Evolutionary conservation across 192 early-diverging fungal species (phyloP), one percentile per base, ranked within the genome.

Genomic region (Spizellomyces punctatus): DNA sequence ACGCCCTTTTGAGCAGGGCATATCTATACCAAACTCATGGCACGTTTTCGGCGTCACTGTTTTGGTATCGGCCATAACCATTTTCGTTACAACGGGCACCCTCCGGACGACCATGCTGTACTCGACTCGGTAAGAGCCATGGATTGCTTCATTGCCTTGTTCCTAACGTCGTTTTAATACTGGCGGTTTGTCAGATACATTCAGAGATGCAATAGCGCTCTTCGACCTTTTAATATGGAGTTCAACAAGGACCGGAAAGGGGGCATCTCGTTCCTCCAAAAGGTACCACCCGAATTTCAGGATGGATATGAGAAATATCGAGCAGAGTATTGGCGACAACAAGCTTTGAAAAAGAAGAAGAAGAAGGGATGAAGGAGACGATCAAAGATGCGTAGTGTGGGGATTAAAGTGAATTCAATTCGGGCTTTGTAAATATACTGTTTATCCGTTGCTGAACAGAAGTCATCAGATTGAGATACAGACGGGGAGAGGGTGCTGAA

Each of bases 161-260:
- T 36, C 27, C 27, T 36, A 36, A 36, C 27, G 27, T 36, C 1
- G 3, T 36, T 36, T 36, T 36, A 36, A 36, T 36, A 36, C 27
- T 36, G 27, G 27, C 3, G 27, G 3, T 36, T 36, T 0, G 27
- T 36, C 48, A 74, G 73, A 8, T 74, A 63, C 62, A 43, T 36
- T 19, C 17, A 6, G n/a, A 60, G 63, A 8, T 74, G 71, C 62
- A 77, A 77, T 45, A 46, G 42, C n/a, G 45, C 65, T 10, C 66
- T 77, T 8, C 12, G 27, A 52, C 63, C 75, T 14, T 77, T 74
- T 64, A 77, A 77, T 50, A 77, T 77, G 75, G 62, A 76, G 5
- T 75, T 74, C 54, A 67, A 75, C 41, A 73, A 14, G 44, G 56
- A 14, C 48, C 21, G n/a, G 8, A 56, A 54, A 10, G 48, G 42